These are phyloP conservation scores for Pseudisothecium myosuroides DNA, from an alignment of 225 moss, liverwort and hornwort genomes.

Conservation along the genomic window DNA sequence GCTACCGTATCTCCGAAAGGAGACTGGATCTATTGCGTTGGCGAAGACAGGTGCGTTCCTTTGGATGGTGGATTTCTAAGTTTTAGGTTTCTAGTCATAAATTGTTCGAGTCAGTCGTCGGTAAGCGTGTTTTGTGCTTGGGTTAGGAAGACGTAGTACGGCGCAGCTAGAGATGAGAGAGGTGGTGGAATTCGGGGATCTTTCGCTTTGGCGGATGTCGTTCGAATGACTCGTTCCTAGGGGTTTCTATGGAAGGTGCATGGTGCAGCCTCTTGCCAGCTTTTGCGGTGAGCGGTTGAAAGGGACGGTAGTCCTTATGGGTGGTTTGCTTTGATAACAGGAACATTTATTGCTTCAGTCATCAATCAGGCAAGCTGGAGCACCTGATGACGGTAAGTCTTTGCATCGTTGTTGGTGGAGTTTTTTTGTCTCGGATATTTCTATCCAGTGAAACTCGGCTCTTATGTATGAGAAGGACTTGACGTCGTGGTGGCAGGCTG, in stretches of 20 bases:
- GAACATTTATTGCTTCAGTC: conserved; percentile 94
- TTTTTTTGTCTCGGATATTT: background rate
- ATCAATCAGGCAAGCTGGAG: conserved; percentile 95
- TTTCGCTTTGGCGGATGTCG: background rate
- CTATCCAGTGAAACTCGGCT: background rate
- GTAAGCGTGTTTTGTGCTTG: background rate
- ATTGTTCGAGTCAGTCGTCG: background rate
- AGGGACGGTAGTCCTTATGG: background rate
- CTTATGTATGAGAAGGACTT: background rate
- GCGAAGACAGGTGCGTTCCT: conserved; percentile 76
- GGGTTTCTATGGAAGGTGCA: background rate
- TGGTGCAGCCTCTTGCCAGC: background rate
- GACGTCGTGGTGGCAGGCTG: background rate
- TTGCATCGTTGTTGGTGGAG: background rate
- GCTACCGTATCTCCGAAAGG: conserved; percentile 94
- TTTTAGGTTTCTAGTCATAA: background rate
- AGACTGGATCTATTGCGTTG: conserved; percentile 97
- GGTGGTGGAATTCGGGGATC: background rate
- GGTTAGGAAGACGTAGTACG: background rate
- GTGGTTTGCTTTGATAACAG: conserved; percentile 22
- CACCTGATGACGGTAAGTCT: conserved; percentile 85
- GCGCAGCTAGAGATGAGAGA: background rate
- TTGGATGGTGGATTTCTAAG: background rate
- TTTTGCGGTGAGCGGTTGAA: background rate
- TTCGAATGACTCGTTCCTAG: too few relatives aligned